Conservation (phyloP, 2,329 filamentous ascomycete species). For the Cucurbitaria berberidis region DNA sequence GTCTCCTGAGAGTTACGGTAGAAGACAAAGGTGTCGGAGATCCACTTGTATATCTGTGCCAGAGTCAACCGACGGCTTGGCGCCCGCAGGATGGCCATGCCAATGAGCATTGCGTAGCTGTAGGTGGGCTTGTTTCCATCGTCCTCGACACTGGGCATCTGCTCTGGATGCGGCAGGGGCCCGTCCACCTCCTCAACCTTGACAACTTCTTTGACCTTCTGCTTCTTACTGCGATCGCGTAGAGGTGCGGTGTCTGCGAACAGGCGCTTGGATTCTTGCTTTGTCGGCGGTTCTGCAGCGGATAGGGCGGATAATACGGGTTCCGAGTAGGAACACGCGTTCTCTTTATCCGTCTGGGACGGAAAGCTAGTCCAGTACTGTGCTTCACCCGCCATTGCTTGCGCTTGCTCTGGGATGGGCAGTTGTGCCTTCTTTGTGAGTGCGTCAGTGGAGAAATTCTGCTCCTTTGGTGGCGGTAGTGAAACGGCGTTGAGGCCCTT, state of each 20-base stretch:
- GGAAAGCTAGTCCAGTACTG: constrained; percentile 58
- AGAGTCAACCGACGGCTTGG: constrained; percentile 83
- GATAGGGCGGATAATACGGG: constrained; percentile 40
- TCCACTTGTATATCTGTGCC: constrained; percentile 98
- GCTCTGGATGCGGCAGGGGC: constrained; percentile 71
- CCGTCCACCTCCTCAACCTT: constrained; percentile 48
- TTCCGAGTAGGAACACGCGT: constrained; percentile 49
- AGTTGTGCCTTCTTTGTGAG: constrained; percentile 67
- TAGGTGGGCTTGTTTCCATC: constrained; percentile 88
- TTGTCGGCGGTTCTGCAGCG: constrained; percentile 36
- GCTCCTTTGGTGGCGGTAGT: constrained; percentile 68
- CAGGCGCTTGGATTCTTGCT: constrained; percentile 60
- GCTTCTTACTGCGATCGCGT: constrained; percentile 75
- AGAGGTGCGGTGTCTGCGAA: constrained; percentile 76
- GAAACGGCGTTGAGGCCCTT: constrained; percentile 70
- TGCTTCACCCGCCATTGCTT: constrained; percentile 56
- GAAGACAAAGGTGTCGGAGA: constrained; percentile 90
- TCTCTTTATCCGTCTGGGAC: constrained; percentile 57
- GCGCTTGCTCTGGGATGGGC: constrained; percentile 53
- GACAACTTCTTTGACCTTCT: constrained; percentile 65
- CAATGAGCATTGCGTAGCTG: constrained; percentile 94
- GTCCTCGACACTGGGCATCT: constrained; percentile 83
- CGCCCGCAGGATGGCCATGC: constrained; percentile 93
- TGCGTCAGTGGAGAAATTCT: constrained; percentile 67
- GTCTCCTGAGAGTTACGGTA: constrained; percentile 79